Conservation (phyloP, 139 green algal genomes). For the Tetraselmis chui region DNA sequence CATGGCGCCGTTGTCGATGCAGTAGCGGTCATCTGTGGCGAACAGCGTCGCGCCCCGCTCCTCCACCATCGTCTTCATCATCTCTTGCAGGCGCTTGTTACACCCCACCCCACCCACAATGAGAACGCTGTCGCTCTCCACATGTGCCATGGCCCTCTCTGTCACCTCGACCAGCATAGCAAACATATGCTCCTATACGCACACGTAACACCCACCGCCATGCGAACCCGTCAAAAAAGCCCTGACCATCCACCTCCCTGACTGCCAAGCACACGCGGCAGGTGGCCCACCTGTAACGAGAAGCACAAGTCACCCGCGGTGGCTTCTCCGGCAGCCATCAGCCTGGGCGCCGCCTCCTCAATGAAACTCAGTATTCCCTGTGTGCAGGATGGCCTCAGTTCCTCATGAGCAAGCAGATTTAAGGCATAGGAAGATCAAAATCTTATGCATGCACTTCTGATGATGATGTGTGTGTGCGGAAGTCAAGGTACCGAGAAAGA, state of each 20-base stretch:
- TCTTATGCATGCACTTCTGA: no score
- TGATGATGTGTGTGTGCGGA: neutral
- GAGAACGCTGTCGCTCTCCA: constrained; percentile 63
- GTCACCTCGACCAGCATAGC: constrained; percentile 93
- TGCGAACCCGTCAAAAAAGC: no score
- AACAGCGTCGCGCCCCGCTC: constrained; percentile 66
- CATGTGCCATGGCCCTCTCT: constrained; percentile 86
- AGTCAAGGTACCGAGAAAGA: constrained; percentile 55
- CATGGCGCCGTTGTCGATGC: constrained; percentile 94
- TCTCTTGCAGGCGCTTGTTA: constrained; percentile 65
- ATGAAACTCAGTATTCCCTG: constrained; percentile 64
- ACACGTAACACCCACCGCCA: neutral
- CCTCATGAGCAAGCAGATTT: no score
- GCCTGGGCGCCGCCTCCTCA: constrained; percentile 36
- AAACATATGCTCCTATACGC: constrained; percentile 84
- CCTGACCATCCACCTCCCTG: no score
- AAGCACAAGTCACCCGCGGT: constrained; percentile 82
- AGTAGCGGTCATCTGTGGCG: constrained; percentile 74
- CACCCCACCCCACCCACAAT: constrained; percentile 90
- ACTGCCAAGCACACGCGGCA: no score
- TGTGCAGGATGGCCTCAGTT: no score
- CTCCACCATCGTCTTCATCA: constrained; percentile 31
- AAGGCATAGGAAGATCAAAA: neutral
- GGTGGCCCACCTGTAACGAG: constrained; percentile 53
- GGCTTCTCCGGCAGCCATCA: constrained; percentile 44